phyloP scores from a whole-genome alignment of 805 yeast genomes.

The Lipomyces yamadae region DNA sequence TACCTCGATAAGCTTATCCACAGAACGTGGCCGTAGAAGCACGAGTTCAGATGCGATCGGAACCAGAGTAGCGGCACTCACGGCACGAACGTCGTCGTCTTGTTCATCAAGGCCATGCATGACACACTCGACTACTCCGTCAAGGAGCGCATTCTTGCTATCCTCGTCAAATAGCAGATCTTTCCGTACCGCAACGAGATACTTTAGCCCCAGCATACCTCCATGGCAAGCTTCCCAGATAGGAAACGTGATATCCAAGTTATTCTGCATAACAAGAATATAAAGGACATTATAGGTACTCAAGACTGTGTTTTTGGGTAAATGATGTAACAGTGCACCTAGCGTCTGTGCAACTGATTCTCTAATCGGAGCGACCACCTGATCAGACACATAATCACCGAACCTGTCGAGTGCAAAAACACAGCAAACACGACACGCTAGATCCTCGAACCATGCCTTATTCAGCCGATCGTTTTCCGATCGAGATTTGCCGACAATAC shows the following conservation, averaged over 20 bases:
- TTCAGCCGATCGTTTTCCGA: conserved; percentile 71
- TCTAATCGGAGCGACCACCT: conserved; percentile 97
- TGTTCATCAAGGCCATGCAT: conserved; percentile 74
- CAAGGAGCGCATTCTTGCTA: conserved; percentile 60
- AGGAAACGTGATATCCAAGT: conserved; percentile 54
- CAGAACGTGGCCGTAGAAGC: conserved; percentile 56
- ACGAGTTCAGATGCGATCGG: conserved; percentile 92
- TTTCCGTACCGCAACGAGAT: conserved; percentile 86
- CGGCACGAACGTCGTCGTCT: conserved; percentile 97
- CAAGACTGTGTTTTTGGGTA: conserved; percentile 62
- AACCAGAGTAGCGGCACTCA: conserved; percentile 87
- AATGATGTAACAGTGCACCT: conserved; percentile 83
- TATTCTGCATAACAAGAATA: conserved; percentile 67
- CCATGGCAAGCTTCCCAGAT: conserved; percentile 99
- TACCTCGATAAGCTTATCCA: conserved; percentile 59
- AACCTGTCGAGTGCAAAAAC: conserved; percentile 91
- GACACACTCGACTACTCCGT: conserved; percentile 80
- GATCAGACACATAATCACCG: conserved; percentile 96
- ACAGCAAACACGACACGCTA: conserved; percentile 82
- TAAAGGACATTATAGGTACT: conserved; percentile 69
- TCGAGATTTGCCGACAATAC: conserved; percentile 65
- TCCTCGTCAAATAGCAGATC: conserved; percentile 62
- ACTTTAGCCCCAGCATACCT: conserved; percentile 90
- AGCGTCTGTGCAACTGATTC: conserved; percentile 95
- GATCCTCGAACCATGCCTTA: conserved; percentile 75